These are phyloP conservation scores for Nemania abortiva DNA, from an alignment of 2,329 filamentous ascomycete genomes.

Conservation along the genomic window DNA sequence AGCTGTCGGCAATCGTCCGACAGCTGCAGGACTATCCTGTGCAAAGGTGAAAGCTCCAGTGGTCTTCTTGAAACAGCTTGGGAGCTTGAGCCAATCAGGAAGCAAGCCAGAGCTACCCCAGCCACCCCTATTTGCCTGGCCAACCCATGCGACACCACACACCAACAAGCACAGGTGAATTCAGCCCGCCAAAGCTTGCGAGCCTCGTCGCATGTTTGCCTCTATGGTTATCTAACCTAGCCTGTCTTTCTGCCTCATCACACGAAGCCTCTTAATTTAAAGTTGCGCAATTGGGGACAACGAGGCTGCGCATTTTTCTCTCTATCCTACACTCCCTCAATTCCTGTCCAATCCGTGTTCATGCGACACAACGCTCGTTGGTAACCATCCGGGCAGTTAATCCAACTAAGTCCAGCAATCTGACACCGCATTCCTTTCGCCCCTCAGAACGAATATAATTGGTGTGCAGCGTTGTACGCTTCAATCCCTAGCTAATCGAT, in stretches of 20 bases:
- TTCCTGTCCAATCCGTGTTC: background rate
- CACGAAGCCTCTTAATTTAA: background rate
- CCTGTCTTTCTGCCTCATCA: background rate
- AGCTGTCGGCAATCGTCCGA: background rate
- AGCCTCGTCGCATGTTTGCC: constrained; percentile 25
- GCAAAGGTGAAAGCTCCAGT: background rate
- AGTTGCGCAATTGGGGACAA: background rate
- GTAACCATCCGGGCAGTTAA: background rate
- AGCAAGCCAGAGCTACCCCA: constrained; percentile 12
- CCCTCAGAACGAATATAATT: background rate
- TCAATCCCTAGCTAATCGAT: background rate
- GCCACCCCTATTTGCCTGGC: constrained; percentile 36
- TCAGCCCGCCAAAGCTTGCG: constrained; percentile 20
- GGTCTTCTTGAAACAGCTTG: background rate
- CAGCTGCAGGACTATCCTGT: background rate
- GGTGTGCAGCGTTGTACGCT: background rate
- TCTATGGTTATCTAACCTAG: no score
- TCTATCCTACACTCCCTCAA: background rate
- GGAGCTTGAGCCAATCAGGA: constrained; percentile 23
- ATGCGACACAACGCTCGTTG: background rate
- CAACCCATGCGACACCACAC: constrained; percentile 28
- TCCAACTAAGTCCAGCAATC: background rate
- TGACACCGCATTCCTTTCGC: constrained; percentile 19
- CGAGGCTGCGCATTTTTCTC: constrained; percentile 1
- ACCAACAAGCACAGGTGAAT: constrained; percentile 30